phyloP scores from a whole-genome alignment of 1,284 basidiomycete species.

The Trametes sp. region DNA sequence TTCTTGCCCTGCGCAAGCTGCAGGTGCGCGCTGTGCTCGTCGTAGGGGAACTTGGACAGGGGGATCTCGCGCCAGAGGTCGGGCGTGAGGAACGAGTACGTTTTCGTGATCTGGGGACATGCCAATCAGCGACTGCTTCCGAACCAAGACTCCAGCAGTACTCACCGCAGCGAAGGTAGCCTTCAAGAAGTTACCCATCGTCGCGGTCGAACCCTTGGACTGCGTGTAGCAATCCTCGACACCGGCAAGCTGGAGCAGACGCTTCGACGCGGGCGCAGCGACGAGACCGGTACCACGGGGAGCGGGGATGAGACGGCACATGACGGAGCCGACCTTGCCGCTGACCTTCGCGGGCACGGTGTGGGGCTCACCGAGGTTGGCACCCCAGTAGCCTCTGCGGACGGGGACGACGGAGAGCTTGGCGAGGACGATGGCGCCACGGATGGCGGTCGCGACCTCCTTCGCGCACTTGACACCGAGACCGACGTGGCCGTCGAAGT shows the following conservation, averaged over 20 bases:
- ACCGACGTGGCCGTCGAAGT: conserved; percentile 98
- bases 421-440: conserved; percentile 97
- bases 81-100: conserved; percentile 96
- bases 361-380: conserved; percentile 97
- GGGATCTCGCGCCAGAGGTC: conserved; percentile 98
- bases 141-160: conserved; percentile 27
- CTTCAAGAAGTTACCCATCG: conserved; percentile 99
- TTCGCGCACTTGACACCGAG: conserved; percentile 99
- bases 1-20: conserved; percentile 86
- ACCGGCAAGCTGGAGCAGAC: conserved; percentile 97
- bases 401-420: conserved; percentile 97
- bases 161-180: conserved; percentile 95
- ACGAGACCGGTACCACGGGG: conserved; percentile 99
- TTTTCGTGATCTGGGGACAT: conserved; percentile 85
- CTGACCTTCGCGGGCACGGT: conserved; percentile 99
- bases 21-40: conserved; percentile 93
- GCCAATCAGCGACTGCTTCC: conserved; percentile 1
- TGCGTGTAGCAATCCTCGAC: conserved; percentile 97
- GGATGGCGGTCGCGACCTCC: conserved; percentile 99
- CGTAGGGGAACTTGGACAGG: conserved; percentile 88
- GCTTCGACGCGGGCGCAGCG: conserved; percentile 97
- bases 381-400: conserved; percentile 99
- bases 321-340: conserved; percentile 99
- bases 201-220: conserved; percentile 97
- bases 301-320: conserved; percentile 99